These are phyloP conservation scores for Phytopythium delawarense DNA, from an alignment of 352 stramenopile species.

Conservation along the genomic window DNA sequence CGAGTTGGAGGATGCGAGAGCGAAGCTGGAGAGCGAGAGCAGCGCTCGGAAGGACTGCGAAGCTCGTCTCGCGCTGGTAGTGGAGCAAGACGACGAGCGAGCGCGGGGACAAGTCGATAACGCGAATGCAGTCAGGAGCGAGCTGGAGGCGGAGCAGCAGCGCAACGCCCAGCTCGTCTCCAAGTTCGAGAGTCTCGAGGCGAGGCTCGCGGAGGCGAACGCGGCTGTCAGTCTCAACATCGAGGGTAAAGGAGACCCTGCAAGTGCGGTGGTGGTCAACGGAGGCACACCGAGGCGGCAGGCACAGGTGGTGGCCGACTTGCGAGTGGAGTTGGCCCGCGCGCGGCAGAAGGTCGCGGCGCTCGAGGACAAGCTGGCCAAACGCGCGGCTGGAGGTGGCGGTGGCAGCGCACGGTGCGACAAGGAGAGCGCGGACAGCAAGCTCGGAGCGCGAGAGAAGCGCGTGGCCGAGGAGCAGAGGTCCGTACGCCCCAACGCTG, in stretches of 20 bases:
- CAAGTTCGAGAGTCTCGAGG: background rate
- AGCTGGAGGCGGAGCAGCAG: constrained; percentile 10
- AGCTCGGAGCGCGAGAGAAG: constrained; percentile 28
- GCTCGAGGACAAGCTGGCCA: constrained; percentile 41
- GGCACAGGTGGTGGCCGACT: constrained; percentile 9
- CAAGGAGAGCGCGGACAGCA: background rate
- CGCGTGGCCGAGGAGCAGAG: constrained; percentile 43
- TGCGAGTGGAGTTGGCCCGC: constrained; percentile 46
- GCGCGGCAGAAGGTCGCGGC: constrained; percentile 42
- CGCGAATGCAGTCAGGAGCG: constrained; percentile 8
- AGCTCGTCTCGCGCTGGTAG: constrained; percentile 7
- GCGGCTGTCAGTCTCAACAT: constrained; percentile 6
- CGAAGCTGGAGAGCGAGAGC: background rate
- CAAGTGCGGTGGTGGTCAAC: constrained; percentile 11
- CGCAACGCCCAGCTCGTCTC: constrained; percentile 10
- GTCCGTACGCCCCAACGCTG: constrained; percentile 11
- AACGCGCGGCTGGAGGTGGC: constrained; percentile 1
- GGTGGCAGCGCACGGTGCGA: background rate
- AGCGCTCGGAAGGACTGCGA: background rate
- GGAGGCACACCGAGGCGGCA: background rate
- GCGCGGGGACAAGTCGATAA: constrained; percentile 7
- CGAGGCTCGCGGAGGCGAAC: constrained; percentile 10
- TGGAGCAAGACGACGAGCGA: constrained; percentile 7
- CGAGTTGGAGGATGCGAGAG: background rate
- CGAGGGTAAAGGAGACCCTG: background rate